Base-by-base conservation (phyloP, 495 filamentous ascomycete species). In the Echria macrotheca region DNA sequence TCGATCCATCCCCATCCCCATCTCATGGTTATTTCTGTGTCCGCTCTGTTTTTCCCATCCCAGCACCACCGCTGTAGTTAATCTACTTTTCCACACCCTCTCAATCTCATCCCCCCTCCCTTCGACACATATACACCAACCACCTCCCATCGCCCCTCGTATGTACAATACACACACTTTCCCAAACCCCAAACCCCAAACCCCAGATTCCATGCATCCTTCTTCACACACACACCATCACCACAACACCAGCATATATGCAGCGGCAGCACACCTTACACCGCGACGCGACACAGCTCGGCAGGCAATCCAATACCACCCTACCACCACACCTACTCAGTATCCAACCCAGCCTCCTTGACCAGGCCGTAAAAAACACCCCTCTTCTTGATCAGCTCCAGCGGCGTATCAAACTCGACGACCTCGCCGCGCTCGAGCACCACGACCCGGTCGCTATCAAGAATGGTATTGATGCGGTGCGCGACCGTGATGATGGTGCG, bases 401-500 rank as follows among this genome's bases (percentile, higher is more conserved):
- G 46, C 2, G 73, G 73, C 11, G 65, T 66, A 48, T 71, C 73
- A 59, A 74, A 74, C 51, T 76, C 73, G 10, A 64, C 64, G 11
- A 76, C 72, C 53, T 73, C 68, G 35, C 73, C 73, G 58, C 69
- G 63, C 46, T 94, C 86, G 1, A 97, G 79, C 35, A 97, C 90
- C 32, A 96, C 80, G 45, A 97, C 89, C 18, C 88, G 77, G 66
- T 97, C 89, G 22, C 84, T 89, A 68, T 96, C 90, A 15, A 96
- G 79, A 63, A 97, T 95, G 15, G 90, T 97, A 69, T 96, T 95
- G 69, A 99, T 94, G 35, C 93, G 81, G 66, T 98, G 93, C 40
- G 93, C 93, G 60, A 98, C 95, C 1, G 94, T 97, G 59, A 99
- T 89, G 65, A 99, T 97, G 14, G 94, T 99, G 15, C 91, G 80